phyloP scores from a whole-genome alignment of 768 basidiomycete genomes.

The Trametes maxima region DNA sequence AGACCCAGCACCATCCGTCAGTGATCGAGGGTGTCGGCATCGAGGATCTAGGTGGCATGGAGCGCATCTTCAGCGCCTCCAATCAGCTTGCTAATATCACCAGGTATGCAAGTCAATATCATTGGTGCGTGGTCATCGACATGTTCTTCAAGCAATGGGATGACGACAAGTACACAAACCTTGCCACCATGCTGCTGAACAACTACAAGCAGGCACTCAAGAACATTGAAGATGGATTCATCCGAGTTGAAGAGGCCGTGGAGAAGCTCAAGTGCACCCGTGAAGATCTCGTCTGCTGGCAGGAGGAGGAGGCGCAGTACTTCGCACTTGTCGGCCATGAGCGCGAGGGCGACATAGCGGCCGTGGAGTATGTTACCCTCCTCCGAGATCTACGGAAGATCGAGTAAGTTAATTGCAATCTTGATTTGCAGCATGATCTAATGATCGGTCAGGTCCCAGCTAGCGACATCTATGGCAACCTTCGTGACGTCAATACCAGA shows the following conservation, averaged over 20 bases:
- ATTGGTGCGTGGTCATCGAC: slow-evolving; percentile 34
- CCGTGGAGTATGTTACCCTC: slow-evolving; percentile 36
- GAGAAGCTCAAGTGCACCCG: slow-evolving; percentile 13
- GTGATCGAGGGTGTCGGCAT: slow-evolving; percentile 34
- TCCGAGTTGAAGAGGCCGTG: slow-evolving; percentile 18
- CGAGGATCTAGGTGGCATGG: slow-evolving; percentile 33
- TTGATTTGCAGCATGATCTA: neutral
- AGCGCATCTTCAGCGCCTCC: slow-evolving; percentile 25
- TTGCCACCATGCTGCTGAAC: slow-evolving; percentile 29
- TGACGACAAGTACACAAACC: slow-evolving; percentile 37
- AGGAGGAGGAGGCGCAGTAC: slow-evolving; percentile 31
- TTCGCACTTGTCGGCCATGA: slow-evolving; percentile 33
- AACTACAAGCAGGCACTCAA: slow-evolving; percentile 37
- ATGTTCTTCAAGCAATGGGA: slow-evolving; percentile 39
- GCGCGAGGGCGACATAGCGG: slow-evolving; percentile 28
- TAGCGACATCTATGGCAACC: neutral
- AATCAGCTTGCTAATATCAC: slow-evolving; percentile 29
- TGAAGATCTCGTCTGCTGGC: slow-evolving; percentile 27
- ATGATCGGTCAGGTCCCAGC: neutral
- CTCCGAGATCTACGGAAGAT: slow-evolving; percentile 25
- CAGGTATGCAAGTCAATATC: slow-evolving; percentile 33
- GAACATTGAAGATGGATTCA: slow-evolving; percentile 25
- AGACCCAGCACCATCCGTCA: slow-evolving; percentile 36
- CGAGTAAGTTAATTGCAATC: slow-evolving; percentile 4
- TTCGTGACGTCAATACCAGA: neutral